Evolutionary conservation across 1,284 basidiomycete species (phyloP).

Genomic region (Rhodotorula sp.): DNA sequence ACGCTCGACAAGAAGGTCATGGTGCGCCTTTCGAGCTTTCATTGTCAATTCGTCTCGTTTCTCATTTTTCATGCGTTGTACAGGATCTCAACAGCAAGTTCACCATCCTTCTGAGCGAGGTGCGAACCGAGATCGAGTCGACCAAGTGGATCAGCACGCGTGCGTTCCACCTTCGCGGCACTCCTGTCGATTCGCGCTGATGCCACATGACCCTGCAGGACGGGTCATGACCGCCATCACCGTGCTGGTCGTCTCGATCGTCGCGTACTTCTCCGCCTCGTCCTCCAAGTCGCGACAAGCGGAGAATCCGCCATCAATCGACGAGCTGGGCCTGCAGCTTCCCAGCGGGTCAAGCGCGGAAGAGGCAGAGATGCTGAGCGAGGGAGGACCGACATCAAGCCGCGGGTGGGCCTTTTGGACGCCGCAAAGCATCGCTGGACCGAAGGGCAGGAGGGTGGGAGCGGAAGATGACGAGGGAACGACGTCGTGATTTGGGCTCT

Average conservation of each 20-base stretch:
- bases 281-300: neutral
- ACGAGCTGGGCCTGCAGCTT: slow-evolving; percentile 23
- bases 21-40: slow-evolving; percentile 55
- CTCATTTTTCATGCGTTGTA: too few species aligned
- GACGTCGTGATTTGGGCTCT: neutral
- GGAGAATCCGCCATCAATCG: slow-evolving; percentile 16
- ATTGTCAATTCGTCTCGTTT: too few species aligned
- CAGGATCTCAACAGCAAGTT: slow-evolving; percentile 85
- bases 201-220: slow-evolving; percentile 1
- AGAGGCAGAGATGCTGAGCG: slow-evolving; percentile 4
- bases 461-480: neutral
- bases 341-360: neutral
- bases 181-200: too few species aligned
- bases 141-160: slow-evolving; percentile 46
- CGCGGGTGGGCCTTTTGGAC: slow-evolving; percentile 1
- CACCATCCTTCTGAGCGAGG: slow-evolving; percentile 77
- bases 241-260: slow-evolving; percentile 27
- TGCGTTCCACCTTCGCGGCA: neutral
- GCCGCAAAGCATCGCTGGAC: neutral
- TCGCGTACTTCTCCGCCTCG: slow-evolving; percentile 22
- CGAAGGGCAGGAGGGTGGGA: slow-evolving; percentile 1
- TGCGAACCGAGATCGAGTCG: slow-evolving; percentile 56
- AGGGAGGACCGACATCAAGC: too few species aligned
- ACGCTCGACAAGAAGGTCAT: slow-evolving; percentile 84
- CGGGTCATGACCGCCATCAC: slow-evolving; percentile 39